Base-by-base conservation (phyloP, 345 rosid species). In the Anacardium occidentale region DNA sequence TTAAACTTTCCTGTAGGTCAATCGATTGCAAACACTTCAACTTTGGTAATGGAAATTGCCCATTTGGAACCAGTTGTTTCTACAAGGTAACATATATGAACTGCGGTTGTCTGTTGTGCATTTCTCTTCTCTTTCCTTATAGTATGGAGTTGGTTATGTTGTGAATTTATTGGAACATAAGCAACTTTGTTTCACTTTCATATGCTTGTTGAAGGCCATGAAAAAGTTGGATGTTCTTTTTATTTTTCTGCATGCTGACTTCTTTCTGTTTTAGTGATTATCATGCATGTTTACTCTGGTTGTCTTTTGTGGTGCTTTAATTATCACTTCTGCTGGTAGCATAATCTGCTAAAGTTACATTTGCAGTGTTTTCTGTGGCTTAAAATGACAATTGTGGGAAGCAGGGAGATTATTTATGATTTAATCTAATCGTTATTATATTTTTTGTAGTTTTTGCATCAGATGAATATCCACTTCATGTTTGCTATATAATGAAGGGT, bases 21-120 rank as follows among this genome's bases (percentile, higher is more conserved):
- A 92, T 91, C 42, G 90, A 95, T 79, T 95, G 98, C 87, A 95
- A 86, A 86, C 93, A 92, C 80, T 95, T 95, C 70, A 86, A 91
- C 75, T 88, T 89, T 54, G 97, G 98, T 42, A 91, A 90, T 79
- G 97, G 97, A 70, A 90, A 85, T 74, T 92, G 98, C 75, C 99
- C 93, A 29, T 95, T 95, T 74, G 98, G 99, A 60, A 87, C 94
- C 48, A 95, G 99, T 80, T 92, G 98, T 78, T 95, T 95, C 74
- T 95, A 95, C 86, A 95, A 89, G 97, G 98, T 95, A 83, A 73
- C 3, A 15, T 60, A 10, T 37, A 64, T 70, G 45, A 45, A 11
- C 62, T 69, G 47, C 57, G 18, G 58, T 48, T 40, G 42, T 53
- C 26, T 6, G 22, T 45, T 70, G 2, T 58, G 5, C n/a, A 17